A percentile compares a stretch with the other conserved stretches of the same genome.
These are phyloP conservation scores for Microsporum ferrugineum DNA, from an alignment of 2,329 filamentous ascomycete species.

Conservation along the genomic window DNA sequence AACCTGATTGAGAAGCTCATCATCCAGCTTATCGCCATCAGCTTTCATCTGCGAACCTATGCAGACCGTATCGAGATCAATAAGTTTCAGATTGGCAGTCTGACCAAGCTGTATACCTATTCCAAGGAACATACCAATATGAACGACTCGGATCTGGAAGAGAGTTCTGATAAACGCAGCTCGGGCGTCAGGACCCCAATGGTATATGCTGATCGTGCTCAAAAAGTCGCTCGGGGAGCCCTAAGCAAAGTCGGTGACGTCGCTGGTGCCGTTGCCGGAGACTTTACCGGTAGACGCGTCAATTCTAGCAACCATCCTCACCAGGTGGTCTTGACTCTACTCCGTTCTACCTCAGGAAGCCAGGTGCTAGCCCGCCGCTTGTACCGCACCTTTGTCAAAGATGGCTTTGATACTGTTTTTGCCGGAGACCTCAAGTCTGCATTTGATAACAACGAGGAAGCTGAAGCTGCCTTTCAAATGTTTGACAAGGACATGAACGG, in stretches of 20 bases:
- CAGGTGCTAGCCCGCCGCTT: conserved; percentile 78
- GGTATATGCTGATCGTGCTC: conserved; percentile 54
- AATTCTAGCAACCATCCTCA: conserved; percentile 64
- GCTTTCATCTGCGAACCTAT: conserved; percentile 85
- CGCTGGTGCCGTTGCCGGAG: conserved; percentile 74
- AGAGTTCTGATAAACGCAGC: conserved; percentile 39
- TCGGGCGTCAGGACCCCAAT: conserved; percentile 65
- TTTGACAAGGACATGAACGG: conserved; percentile 96
- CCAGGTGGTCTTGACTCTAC: conserved; percentile 69
- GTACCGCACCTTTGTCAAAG: conserved; percentile 72
- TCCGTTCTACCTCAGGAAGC: conserved; percentile 59
- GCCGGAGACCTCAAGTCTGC: conserved; percentile 67
- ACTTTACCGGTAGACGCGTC: conserved; percentile 68
- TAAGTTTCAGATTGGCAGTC: conserved; percentile 69
- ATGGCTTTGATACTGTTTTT: conserved; percentile 63
- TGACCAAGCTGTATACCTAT: conserved; percentile 53
- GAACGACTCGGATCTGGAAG: conserved; percentile 66
- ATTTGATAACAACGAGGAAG: conserved; percentile 74
- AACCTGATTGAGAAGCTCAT: conserved; percentile 88
- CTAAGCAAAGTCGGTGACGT: conserved; percentile 74
- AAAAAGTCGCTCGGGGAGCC: conserved; percentile 62
- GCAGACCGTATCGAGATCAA: conserved; percentile 82
- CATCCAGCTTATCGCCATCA: conserved; percentile 88
- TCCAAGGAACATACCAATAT: conserved; percentile 54
- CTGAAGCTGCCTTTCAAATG: conserved; percentile 76